Conservation (phyloP, 345 rosid genomes). For the Brassica napus region Da-Ae NC_063446.1:30927001-30927500, state of each 20-base stretch:
- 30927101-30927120: slow-evolving; percentile 69
- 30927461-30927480: slow-evolving; percentile 37
- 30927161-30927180: slow-evolving; percentile 55
- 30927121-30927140: slow-evolving; percentile 70
- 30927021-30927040: slow-evolving; percentile 62
- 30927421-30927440: slow-evolving; percentile 23
- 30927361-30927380: slow-evolving; percentile 45
- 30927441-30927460: slow-evolving; percentile 40
- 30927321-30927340: slow-evolving; percentile 71
- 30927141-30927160: slow-evolving; percentile 73
- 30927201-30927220: slow-evolving; percentile 60
- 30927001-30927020: slow-evolving; percentile 62
- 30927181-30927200: slow-evolving; percentile 66
- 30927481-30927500: background rate
- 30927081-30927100: slow-evolving; percentile 70
- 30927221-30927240: slow-evolving; percentile 58
- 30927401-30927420: slow-evolving; percentile 26
- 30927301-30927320: slow-evolving; percentile 71
- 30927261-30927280: background rate
- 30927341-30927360: slow-evolving; percentile 85
- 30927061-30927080: slow-evolving; percentile 75
- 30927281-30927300: slow-evolving; percentile 58
- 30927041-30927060: slow-evolving; percentile 72
- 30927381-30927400: slow-evolving; percentile 30
- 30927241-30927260: slow-evolving; percentile 70